Conservation (phyloP, 495 filamentous ascomycete genomes). For the Penicillium maclennaniae region DNA sequence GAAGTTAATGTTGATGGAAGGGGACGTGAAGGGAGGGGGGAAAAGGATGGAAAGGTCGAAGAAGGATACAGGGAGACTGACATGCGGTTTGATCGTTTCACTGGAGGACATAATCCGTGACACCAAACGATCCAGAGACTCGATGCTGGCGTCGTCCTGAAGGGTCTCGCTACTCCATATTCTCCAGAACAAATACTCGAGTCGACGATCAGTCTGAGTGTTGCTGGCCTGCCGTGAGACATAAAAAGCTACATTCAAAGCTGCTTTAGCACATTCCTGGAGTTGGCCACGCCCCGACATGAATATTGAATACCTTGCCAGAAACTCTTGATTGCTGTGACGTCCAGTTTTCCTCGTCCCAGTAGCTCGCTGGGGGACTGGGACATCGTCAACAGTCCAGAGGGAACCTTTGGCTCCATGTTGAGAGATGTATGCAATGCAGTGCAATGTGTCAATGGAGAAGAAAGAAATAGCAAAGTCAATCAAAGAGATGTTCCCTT, state of each 20-base stretch:
- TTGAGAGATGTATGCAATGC: neutral
- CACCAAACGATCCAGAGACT: conserved; percentile 39
- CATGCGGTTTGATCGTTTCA: neutral
- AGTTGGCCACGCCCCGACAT: neutral
- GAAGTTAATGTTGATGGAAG: neutral
- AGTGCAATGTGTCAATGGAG: neutral
- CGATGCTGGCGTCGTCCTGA: conserved; percentile 23
- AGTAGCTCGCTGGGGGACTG: conserved; percentile 17
- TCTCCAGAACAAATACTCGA: conserved; percentile 55
- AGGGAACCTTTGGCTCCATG: conserved; percentile 46
- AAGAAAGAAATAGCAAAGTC: neutral
- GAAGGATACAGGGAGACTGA: neutral
- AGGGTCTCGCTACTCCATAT: conserved; percentile 42
- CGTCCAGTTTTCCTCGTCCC: conserved; percentile 27
- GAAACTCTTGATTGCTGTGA: conserved; percentile 36
- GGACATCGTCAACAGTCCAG: conserved; percentile 47
- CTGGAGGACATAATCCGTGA: conserved; percentile 28
- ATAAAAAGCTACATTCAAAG: conserved; percentile 35
- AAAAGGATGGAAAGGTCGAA: too few relatives aligned
- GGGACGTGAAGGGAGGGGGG: neutral
- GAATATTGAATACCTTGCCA: conserved; percentile 47
- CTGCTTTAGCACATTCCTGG: conserved; percentile 2
- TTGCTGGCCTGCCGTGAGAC: conserved; percentile 33
- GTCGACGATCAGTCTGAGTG: conserved; percentile 37
- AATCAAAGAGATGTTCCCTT: neutral